Base-by-base conservation (phyloP, 768 basidiomycete genomes). In the Russula compacta region DNA sequence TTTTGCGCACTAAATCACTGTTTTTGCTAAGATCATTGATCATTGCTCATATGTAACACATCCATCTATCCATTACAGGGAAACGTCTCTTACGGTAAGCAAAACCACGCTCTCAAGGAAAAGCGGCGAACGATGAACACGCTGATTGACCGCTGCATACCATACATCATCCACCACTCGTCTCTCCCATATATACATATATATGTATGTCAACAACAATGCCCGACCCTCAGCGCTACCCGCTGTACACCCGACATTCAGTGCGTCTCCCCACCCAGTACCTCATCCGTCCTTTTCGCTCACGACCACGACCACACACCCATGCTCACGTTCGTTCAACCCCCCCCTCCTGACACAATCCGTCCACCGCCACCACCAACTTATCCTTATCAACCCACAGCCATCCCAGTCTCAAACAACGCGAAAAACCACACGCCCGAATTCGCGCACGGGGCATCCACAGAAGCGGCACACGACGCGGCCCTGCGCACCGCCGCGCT, bases 61-160 rank as follows among this genome's bases (percentile, higher is more conserved):
- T 51, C 35, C 29, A 10, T 29, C 24, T 29, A 15, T 24, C 19
- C 4, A 17, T 39, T 29, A 33, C 39, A 66, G 66, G 66, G 66
- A 56, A 66, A 66, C 40, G 33, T 66, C 33, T 66, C 64, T n/a
- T 57, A 66, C 53, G 63, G 65, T 66, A 51, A 57, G 56, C 33
- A 9, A n/a, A 17, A 17, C n/a, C 24, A 8, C 39, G 5, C 12
- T 9, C 3, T 2, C n/a, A 8, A 33, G 21, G 4, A 40, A 32
- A 2, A 21, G 14, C 10, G 19, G 40, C 32, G 8, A 42, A 29
- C 36, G 24, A 11, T 32, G 17, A 35, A 17, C 40, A 9, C n/a
- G 38, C 21, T 39, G 40, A 43, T 50, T 21, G 9, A 5, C 17
- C 47, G 14, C 15, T 9, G 15, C 40, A 17, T 14, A 8, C 36